A percentile compares a stretch with the other conserved stretches of the same genome.
Conservation (phyloP, 345 rosid genomes). For the Cardamine chenopodiifolia region DNA sequence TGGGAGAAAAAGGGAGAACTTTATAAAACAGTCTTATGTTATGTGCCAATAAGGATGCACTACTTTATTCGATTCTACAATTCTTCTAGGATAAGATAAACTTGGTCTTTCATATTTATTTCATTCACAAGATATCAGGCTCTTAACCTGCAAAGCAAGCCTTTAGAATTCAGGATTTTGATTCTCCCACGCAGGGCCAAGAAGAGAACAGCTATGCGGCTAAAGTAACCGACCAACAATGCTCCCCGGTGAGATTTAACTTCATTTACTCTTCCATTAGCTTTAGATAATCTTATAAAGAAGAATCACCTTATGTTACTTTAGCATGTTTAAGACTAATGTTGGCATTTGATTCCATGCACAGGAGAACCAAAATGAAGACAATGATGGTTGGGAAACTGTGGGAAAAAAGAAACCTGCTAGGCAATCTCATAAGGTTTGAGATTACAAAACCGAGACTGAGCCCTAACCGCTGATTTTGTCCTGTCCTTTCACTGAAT, state of each 20-base stretch:
- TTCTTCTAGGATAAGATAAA: too few species aligned
- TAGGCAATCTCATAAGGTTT: constrained; percentile 64
- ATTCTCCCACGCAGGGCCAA: constrained; percentile 20
- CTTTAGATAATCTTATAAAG: background rate
- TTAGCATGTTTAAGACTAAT: constrained; percentile 9
- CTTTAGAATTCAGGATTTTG: background rate
- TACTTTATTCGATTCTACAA: background rate
- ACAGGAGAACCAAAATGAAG: constrained; percentile 49
- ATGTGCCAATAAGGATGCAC: background rate
- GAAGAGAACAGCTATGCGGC: constrained; percentile 17
- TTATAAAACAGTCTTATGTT: background rate
- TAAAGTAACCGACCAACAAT: constrained; percentile 30
- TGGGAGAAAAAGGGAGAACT: constrained; percentile 35
- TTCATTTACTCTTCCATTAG: constrained; percentile 18
- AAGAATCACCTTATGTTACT: background rate
- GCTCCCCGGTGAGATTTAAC: constrained; percentile 23
- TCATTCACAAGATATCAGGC: background rate
- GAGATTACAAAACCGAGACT: background rate
- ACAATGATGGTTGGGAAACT: constrained; percentile 84
- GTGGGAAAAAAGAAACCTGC: constrained; percentile 67
- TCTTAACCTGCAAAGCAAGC: too few species aligned
- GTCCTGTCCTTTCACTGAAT: background rate
- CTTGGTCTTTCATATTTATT: background rate
- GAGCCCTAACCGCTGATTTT: background rate
- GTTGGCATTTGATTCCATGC: constrained; percentile 14